Evolutionary conservation across 2,329 filamentous ascomycete genomes (phyloP).

Genomic region (Scedosporium apiospermum): DNA sequence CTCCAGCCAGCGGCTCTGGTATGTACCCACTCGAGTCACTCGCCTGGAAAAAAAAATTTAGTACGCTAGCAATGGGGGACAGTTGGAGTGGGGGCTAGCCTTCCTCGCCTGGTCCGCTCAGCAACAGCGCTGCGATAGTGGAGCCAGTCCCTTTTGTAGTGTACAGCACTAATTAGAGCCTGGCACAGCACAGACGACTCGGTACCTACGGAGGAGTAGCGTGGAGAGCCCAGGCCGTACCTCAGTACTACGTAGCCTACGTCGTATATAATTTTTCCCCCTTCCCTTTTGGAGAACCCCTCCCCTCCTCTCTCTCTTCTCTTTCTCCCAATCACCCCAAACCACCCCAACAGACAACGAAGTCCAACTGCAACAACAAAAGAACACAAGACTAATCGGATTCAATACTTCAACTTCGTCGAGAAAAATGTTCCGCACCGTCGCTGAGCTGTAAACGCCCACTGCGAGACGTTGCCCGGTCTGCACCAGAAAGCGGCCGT

Average conservation of each 20-base stretch:
- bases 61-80: too few relatives aligned
- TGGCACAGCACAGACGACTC: too few relatives aligned
- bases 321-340: conserved; percentile 9
- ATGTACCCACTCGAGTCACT: too few relatives aligned
- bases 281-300: conserved; percentile 6
- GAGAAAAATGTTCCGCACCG: conserved; percentile 64
- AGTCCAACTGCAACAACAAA: conserved; percentile 41
- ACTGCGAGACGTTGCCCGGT: conserved; percentile 59
- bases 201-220: too few relatives aligned
- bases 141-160: too few relatives aligned
- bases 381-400: conserved; percentile 23
- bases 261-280: conserved; percentile 6
- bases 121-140: too few relatives aligned
- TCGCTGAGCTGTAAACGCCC: conserved; percentile 88
- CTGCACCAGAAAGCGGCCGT: conserved; percentile 24
- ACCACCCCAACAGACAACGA: conserved; percentile 48
- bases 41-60: too few relatives aligned
- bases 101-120: too few relatives aligned
- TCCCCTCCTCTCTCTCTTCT: conserved; percentile 6
- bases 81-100: too few relatives aligned
- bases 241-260: background rate
- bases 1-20: too few relatives aligned
- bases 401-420: conserved; percentile 51
- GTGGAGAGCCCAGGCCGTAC: too few relatives aligned
- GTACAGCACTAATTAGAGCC: too few relatives aligned